These are phyloP conservation scores for Pinguiococcus pyrenoidosus DNA, from an alignment of 108 stramenopile species.

Conservation along the genomic window DNA sequence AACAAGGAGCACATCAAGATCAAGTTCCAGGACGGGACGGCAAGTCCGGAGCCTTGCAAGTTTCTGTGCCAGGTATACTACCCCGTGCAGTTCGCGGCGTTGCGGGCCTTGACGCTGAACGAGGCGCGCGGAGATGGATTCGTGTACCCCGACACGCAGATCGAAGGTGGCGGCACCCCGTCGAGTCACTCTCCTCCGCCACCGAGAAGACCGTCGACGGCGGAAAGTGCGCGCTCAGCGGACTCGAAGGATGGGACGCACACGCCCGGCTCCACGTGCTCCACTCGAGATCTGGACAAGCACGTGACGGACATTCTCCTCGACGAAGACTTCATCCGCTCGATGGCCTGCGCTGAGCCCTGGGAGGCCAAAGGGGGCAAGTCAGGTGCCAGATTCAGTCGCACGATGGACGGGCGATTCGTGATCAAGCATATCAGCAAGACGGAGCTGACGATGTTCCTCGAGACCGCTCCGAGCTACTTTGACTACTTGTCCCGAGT, in stretches of 20 bases:
- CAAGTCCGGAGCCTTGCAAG: constrained; percentile 67
- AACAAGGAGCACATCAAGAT: constrained; percentile 77
- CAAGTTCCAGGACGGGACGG: constrained; percentile 75
- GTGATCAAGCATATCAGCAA: constrained; percentile 83
- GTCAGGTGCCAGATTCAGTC: constrained; percentile 22
- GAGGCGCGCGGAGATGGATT: too few species aligned
- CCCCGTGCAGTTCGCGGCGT: constrained; percentile 88
- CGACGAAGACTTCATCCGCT: constrained; percentile 9
- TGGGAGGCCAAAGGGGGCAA: constrained; percentile 88
- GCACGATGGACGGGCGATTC: constrained; percentile 67
- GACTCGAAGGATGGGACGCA: too few species aligned
- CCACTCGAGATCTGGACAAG: too few species aligned
- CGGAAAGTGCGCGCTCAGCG: too few species aligned
- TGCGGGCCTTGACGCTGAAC: constrained; percentile 79
- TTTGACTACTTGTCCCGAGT: constrained; percentile 90
- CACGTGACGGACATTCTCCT: too few species aligned
- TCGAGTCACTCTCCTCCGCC: too few species aligned
- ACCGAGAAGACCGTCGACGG: constrained; percentile 38
- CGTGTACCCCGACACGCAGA: too few species aligned
- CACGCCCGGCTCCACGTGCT: too few species aligned
- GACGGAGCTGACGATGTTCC: constrained; percentile 93
- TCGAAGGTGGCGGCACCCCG: too few species aligned
- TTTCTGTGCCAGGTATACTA: constrained; percentile 85
- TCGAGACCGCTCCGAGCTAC: constrained; percentile 68
- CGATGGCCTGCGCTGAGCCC: constrained; percentile 5